Conservation (phyloP, 331 rosid genomes). For the Quercus tomentella region DNA sequence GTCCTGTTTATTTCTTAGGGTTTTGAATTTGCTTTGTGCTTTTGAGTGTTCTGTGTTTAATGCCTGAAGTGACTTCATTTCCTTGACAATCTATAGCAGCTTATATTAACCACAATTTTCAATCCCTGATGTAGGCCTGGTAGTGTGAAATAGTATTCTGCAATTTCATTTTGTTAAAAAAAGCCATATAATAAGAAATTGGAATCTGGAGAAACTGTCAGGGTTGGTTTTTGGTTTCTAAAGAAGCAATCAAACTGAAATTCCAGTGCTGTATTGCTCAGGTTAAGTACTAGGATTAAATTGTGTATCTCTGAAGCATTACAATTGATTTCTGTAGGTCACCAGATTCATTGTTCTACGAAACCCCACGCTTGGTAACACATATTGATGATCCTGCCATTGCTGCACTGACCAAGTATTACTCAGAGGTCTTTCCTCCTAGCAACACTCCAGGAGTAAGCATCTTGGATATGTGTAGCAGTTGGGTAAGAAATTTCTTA, state of each 20-base stretch:
- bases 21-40: not conserved
- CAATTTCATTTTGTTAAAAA: not conserved
- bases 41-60: not conserved
- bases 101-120: not conserved
- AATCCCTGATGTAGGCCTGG: not conserved
- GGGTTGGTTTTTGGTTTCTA: not conserved
- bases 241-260: not conserved
- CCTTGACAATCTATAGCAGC: not conserved
- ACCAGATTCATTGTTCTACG: conserved; percentile 62
- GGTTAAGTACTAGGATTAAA: not conserved
- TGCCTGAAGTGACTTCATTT: not conserved
- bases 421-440: conserved; percentile 64
- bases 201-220: not conserved
- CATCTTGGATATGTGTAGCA: conserved; percentile 83
- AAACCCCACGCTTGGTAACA: conserved; percentile 77
- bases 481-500: conserved; percentile 58
- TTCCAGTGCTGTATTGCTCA: not conserved
- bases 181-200: not conserved
- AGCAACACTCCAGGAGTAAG: conserved; percentile 65
- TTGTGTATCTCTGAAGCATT: not conserved
- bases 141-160: not conserved
- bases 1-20: not conserved
- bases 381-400: conserved; percentile 85
- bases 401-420: conserved; percentile 68
- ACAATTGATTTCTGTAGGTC: conserved; percentile 36